These are phyloP conservation scores for Yarrowia sp. DNA, from an alignment of 805 yeast genomes.

Conservation along the genomic window DNA sequence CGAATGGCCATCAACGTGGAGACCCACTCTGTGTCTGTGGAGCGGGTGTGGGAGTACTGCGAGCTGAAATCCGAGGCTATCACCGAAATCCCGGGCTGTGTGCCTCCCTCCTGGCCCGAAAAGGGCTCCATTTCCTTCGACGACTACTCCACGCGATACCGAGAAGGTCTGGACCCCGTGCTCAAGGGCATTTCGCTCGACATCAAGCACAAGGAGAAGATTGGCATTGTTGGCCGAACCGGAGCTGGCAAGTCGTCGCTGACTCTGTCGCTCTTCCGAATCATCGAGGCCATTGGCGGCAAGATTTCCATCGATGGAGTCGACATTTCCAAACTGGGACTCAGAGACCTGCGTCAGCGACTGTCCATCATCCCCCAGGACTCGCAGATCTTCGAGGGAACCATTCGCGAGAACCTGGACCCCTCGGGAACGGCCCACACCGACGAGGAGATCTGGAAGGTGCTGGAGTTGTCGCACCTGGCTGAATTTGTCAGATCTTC, in stretches of 20 bases:
- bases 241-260: slow-evolving; percentile 91
- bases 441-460: slow-evolving; percentile 65
- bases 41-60: slow-evolving; percentile 53
- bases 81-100: slow-evolving; percentile 55
- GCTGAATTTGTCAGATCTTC: slow-evolving; percentile 55
- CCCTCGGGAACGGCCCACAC: slow-evolving; percentile 58
- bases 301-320: slow-evolving; percentile 62
- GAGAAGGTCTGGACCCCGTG: slow-evolving; percentile 74
- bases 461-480: slow-evolving; percentile 61
- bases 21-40: slow-evolving; percentile 89
- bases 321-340: slow-evolving; percentile 60
- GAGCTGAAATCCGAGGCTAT: slow-evolving; percentile 62
- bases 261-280: slow-evolving; percentile 71
- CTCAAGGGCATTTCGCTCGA: slow-evolving; percentile 67
- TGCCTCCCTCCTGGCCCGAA: slow-evolving; percentile 70
- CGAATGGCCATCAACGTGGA: slow-evolving; percentile 93
- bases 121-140: slow-evolving; percentile 69
- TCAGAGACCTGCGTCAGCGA: slow-evolving; percentile 62
- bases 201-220: slow-evolving; percentile 76
- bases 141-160: slow-evolving; percentile 71
- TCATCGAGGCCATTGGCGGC: slow-evolving; percentile 62
- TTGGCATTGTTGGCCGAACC: slow-evolving; percentile 87
- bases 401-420: slow-evolving; percentile 66
- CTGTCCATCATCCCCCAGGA: slow-evolving; percentile 74
- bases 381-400: slow-evolving; percentile 70